Conservation (phyloP, 768 basidiomycete species). For the Trametes punicea region DNA sequence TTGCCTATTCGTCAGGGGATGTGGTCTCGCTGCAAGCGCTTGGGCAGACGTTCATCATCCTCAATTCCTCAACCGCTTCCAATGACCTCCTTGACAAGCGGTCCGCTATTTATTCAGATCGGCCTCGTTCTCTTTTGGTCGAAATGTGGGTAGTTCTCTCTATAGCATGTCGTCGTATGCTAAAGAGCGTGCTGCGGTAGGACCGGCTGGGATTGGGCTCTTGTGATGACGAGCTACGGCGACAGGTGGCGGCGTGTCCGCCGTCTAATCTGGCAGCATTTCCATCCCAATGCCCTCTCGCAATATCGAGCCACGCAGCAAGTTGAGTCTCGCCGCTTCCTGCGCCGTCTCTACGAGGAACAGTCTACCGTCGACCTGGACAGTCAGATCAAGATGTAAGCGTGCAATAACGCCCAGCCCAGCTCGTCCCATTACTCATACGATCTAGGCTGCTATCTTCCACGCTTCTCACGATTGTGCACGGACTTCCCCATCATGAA, state of each 20-base stretch:
- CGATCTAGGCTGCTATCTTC: too few relatives aligned
- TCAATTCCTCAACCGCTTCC: constrained; percentile 16
- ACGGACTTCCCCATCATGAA: too few relatives aligned
- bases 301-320: neutral
- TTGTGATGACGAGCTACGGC: constrained; percentile 4
- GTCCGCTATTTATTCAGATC: constrained; percentile 24
- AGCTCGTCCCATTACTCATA: too few relatives aligned
- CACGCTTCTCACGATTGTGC: too few relatives aligned
- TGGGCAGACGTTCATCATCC: constrained; percentile 16
- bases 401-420: too few relatives aligned
- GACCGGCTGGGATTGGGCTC: constrained; percentile 1
- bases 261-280: neutral
- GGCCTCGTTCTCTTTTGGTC: neutral
- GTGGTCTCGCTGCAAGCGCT: constrained; percentile 17
- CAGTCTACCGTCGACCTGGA: neutral
- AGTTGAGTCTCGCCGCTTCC: neutral
- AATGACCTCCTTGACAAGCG: constrained; percentile 28
- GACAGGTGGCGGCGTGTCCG: constrained; percentile 1
- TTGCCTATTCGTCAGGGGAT: constrained; percentile 7
- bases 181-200: neutral
- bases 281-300: neutral
- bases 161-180: too few relatives aligned
- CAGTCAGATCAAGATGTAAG: constrained; percentile 1
- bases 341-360: neutral
- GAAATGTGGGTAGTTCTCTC: neutral